Percentiles rank a stretch among this genome's conserved stretches.
These are phyloP conservation scores for Torrubiellomyces zombiae DNA, from an alignment of 2,329 filamentous ascomycete genomes.

Conservation along the genomic window DNA sequence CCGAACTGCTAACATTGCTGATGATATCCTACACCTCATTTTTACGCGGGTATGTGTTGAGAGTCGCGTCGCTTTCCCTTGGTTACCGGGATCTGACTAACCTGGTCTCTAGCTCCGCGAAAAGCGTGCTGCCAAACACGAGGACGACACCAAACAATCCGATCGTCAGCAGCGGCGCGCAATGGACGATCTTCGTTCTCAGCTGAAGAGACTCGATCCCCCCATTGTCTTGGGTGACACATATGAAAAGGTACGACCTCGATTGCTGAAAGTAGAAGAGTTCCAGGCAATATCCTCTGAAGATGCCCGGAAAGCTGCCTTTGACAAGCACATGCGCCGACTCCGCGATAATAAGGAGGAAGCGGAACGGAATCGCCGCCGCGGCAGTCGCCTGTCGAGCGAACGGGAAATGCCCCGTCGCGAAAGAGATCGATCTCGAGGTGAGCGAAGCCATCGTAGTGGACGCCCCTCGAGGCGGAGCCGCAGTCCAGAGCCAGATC, in stretches of 20 bases:
- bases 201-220: slow-evolving; percentile 81
- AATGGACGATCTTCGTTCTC: slow-evolving; percentile 67
- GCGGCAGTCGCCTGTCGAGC: slow-evolving; percentile 36
- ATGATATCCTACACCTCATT: slow-evolving; percentile 61
- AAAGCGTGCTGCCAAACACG: slow-evolving; percentile 62
- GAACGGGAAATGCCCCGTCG: slow-evolving; percentile 42
- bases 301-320: slow-evolving; percentile 65
- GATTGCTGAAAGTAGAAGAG: slow-evolving; percentile 67
- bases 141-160: slow-evolving; percentile 73
- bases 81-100: slow-evolving; percentile 4
- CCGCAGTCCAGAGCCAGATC: slow-evolving; percentile 79
- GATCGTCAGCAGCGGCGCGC: slow-evolving; percentile 77
- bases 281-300: slow-evolving; percentile 72
- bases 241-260: slow-evolving; percentile 73
- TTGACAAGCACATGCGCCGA: slow-evolving; percentile 82
- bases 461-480: slow-evolving; percentile 47
- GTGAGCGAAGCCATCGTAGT: slow-evolving; percentile 47
- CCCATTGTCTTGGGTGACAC: slow-evolving; percentile 62
- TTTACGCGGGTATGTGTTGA: slow-evolving; percentile 52
- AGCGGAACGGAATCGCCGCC: slow-evolving; percentile 45
- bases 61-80: background rate
- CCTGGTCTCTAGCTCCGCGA: slow-evolving; percentile 48
- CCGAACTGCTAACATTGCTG: slow-evolving; percentile 74
- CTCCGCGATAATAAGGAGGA: slow-evolving; percentile 87
- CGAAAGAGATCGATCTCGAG: slow-evolving; percentile 39